phyloP scores from a whole-genome alignment of 148 eudicot species.

The Spergularia marina region DNA sequence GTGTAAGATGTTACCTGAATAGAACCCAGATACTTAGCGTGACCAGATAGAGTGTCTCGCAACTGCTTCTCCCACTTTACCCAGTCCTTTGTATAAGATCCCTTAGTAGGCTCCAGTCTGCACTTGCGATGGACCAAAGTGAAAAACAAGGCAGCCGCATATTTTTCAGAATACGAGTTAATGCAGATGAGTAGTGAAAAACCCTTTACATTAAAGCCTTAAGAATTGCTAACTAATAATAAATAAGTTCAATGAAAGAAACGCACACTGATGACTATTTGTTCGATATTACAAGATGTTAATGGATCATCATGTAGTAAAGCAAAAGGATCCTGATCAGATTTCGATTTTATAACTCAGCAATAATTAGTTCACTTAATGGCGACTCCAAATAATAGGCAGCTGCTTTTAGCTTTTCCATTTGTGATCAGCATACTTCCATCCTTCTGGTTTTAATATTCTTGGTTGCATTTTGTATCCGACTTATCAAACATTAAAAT shows the following conservation, averaged over 20 bases:
- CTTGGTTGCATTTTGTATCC: background rate
- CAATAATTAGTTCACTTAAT: background rate
- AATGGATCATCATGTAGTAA: constrained; percentile 1
- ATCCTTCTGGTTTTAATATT: background rate
- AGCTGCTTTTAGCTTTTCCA: background rate
- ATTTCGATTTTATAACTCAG: background rate
- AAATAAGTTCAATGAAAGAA: background rate
- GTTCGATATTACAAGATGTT: background rate
- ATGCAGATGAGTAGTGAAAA: background rate
- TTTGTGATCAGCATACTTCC: background rate
- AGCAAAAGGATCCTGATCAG: constrained; percentile 2
- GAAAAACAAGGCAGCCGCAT: background rate
- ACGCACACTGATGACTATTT: background rate
- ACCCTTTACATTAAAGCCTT: background rate
- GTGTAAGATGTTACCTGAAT: constrained; percentile 55
- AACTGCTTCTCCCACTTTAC: constrained; percentile 75
- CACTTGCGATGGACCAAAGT: background rate
- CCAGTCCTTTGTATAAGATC: constrained; percentile 80
- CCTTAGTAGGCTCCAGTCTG: constrained; percentile 85
- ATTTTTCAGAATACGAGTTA: background rate
- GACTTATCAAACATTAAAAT: background rate
- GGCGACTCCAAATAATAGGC: background rate
- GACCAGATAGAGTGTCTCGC: constrained; percentile 50
- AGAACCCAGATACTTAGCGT: constrained; percentile 58
- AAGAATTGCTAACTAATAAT: background rate